Evolutionary conservation across 768 basidiomycete genomes (phyloP).

Genomic region (Suillus lakei): DNA sequence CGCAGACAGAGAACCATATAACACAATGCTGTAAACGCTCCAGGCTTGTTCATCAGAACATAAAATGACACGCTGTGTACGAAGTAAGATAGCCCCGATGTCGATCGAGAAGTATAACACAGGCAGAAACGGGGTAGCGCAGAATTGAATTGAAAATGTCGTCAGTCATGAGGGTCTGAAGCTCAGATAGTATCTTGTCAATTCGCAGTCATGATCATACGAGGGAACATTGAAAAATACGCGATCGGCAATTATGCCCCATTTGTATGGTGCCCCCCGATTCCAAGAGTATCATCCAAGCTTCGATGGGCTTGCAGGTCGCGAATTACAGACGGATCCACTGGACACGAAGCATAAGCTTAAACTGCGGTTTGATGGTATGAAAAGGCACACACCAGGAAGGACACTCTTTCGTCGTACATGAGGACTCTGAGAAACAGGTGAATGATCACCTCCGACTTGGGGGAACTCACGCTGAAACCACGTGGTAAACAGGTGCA

Average conservation of each 20-base stretch:
- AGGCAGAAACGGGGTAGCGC: conserved; percentile 21
- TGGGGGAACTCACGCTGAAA: conserved; percentile 70
- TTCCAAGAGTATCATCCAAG: conserved; percentile 59
- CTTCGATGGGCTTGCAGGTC: conserved; percentile 89
- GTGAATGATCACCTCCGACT: conserved; percentile 62
- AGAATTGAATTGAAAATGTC: conserved; percentile 22
- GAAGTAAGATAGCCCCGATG: conserved; percentile 20
- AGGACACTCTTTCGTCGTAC: conserved; percentile 94
- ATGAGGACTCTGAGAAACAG: conserved; percentile 70
- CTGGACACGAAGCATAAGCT: conserved; percentile 43
- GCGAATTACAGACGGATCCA: conserved; percentile 86
- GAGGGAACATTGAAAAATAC: conserved; percentile 17
- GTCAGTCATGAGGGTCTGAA: conserved; percentile 34
- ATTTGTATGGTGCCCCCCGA: conserved; percentile 33
- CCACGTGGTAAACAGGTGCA: conserved; percentile 21
- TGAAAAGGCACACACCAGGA: conserved; percentile 59
- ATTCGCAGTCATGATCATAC: conserved; percentile 29
- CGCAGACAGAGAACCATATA: conserved; percentile 23
- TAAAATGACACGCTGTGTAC: neutral
- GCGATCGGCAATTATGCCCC: conserved; percentile 27
- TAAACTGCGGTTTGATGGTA: conserved; percentile 9
- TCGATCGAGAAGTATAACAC: conserved; percentile 19
- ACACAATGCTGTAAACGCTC: conserved; percentile 34
- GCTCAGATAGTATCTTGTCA: conserved; percentile 16
- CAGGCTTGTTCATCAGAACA: conserved; percentile 7